Evolutionary conservation across 2,329 filamentous ascomycete genomes (phyloP), one percentile per base, ranked within the genome.

Genomic region (Cladosporium sp.): DNA sequence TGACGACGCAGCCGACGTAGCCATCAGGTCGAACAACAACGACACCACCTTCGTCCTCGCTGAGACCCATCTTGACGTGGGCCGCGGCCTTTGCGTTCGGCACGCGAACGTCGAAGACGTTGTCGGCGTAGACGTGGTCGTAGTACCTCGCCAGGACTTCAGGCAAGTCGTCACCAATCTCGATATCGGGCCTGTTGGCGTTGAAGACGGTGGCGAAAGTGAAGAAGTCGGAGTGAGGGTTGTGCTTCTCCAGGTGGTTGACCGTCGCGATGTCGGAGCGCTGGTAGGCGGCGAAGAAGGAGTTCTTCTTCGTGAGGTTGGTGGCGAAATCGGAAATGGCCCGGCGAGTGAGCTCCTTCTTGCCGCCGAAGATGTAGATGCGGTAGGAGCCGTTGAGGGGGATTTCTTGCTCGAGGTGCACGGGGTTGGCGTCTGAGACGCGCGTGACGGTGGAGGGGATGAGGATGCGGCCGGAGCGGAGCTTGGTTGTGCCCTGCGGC

Each of bases 341-440:
- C 48, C 75, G 73, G 40, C 78, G 77, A 12, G 84, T 87, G 47
- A 78, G 77, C 39, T 51, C 36, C 19, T 32, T 22, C 13, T 61
- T 64, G 57, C 92, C 92, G n/a, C 84, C 91, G 71, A 95, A 96
- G 61, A 96, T 73, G 71, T 91, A 95, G 60, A 96, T 80, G 57
- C 91, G 83, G 80, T 92, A 96, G 1, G 91, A 87, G 42, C 91
- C 91, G 73, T 96, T 96, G 59, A 92, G 79, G 0, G 91, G 91
- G 32, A 96, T 82, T 69, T 95, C 89, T 73, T 96, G 91, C 74
- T 96, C 92, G 9, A 96, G 80, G 66, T 95, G 89, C 1, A 96
- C 91, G 4, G 90, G 86, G 73, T 96, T 96, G 69, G 91, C 89
- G 69, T 97, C 92, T 0, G 88, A 86, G 20, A 96, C 89, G 49